Evolutionary conservation across 2,329 filamentous ascomycete species (phyloP).

Genomic region (Microsporum canis): DNA sequence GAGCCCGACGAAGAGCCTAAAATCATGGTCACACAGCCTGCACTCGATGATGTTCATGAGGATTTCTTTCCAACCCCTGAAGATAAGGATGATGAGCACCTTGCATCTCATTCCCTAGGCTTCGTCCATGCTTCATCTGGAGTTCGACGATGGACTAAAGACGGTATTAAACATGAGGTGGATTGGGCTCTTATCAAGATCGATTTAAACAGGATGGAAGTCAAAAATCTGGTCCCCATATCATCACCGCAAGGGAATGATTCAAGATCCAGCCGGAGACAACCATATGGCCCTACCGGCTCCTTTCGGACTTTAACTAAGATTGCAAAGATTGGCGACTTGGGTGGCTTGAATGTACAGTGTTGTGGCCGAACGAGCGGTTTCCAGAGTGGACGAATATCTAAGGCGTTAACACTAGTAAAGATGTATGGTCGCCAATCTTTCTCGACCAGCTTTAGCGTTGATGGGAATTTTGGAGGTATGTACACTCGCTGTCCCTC

Average conservation of each 20-base stretch:
- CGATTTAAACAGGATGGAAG: slow-evolving; percentile 56
- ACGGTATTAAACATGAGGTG: slow-evolving; percentile 73
- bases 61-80: slow-evolving; percentile 72
- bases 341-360: slow-evolving; percentile 70
- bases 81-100: slow-evolving; percentile 67
- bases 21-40: slow-evolving; percentile 80
- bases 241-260: background rate
- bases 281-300: slow-evolving; percentile 23
- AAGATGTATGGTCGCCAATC: slow-evolving; percentile 77
- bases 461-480: slow-evolving; percentile 49
- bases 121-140: slow-evolving; percentile 84
- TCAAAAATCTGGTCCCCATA: slow-evolving; percentile 53
- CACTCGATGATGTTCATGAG: slow-evolving; percentile 72
- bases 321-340: slow-evolving; percentile 42
- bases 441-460: slow-evolving; percentile 60
- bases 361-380: slow-evolving; percentile 83
- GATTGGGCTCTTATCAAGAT: slow-evolving; percentile 92
- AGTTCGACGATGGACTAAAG: slow-evolving; percentile 60
- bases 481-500: slow-evolving; percentile 17
- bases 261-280: background rate
- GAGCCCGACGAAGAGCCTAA: slow-evolving; percentile 62
- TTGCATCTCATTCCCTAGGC: slow-evolving; percentile 69
- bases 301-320: slow-evolving; percentile 41
- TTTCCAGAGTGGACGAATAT: slow-evolving; percentile 64
- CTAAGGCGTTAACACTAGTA: slow-evolving; percentile 67